Evolutionary conservation across 2,329 filamentous ascomycete species (phyloP).

Genomic region (Hysterium pulicare): DNA sequence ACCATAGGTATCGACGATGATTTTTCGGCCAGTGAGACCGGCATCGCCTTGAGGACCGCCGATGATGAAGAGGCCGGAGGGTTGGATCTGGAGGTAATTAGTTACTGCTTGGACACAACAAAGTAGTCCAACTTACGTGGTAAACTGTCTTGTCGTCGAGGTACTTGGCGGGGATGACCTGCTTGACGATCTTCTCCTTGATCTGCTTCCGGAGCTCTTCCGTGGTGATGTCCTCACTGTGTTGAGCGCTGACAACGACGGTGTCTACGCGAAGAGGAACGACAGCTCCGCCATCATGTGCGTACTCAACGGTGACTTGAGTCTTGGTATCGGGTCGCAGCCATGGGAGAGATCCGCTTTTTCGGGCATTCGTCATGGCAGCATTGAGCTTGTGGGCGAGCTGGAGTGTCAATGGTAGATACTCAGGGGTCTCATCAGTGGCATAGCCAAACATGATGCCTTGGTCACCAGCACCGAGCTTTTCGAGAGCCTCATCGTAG

Average conservation of each 20-base stretch:
- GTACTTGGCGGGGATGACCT: constrained; percentile 87
- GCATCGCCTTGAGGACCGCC: constrained; percentile 98
- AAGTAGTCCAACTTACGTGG: constrained; percentile 62
- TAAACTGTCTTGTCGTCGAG: constrained; percentile 92
- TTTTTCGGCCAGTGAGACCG: constrained; percentile 98
- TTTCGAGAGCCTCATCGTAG: constrained; percentile 95
- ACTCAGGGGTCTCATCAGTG: constrained; percentile 97
- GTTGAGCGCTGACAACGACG: constrained; percentile 93
- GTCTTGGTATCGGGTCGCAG: constrained; percentile 99
- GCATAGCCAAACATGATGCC: constrained; percentile 99
- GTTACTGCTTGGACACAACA: constrained; percentile 6
- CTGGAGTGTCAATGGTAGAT: constrained; percentile 89
- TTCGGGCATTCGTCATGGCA: constrained; percentile 86
- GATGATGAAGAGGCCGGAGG: constrained; percentile 97
- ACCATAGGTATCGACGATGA: constrained; percentile 99
- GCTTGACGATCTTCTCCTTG: constrained; percentile 94
- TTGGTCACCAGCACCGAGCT: constrained; percentile 98
- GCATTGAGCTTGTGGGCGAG: constrained; percentile 96
- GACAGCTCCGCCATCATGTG: constrained; percentile 91
- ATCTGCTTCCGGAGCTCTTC: constrained; percentile 93
- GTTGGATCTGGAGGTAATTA: constrained; percentile 66
- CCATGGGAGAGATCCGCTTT: constrained; percentile 86
- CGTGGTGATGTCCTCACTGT: constrained; percentile 81
- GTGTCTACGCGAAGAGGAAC: constrained; percentile 92
- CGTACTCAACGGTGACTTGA: constrained; percentile 98